These are phyloP conservation scores for Phialophora tarda DNA, from an alignment of 2,329 filamentous ascomycete species.

Conservation along the genomic window DNA sequence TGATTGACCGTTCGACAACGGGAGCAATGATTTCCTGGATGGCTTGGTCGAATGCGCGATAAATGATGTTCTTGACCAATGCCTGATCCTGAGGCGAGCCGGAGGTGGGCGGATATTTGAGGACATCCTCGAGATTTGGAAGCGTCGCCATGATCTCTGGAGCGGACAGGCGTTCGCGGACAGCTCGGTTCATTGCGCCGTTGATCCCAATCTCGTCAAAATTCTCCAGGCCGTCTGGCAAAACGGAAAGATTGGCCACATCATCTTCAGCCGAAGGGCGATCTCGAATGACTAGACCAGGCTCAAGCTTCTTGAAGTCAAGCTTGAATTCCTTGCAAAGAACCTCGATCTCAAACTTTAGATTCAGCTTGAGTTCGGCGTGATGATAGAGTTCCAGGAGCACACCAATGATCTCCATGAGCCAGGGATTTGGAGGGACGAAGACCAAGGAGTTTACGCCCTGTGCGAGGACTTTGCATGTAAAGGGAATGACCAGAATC, in stretches of 20 bases:
- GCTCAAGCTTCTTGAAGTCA: constrained; percentile 91
- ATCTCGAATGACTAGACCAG: constrained; percentile 83
- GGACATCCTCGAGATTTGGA: constrained; percentile 78
- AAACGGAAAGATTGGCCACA: constrained; percentile 64
- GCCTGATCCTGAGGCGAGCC: constrained; percentile 76
- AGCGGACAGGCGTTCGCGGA: constrained; percentile 75
- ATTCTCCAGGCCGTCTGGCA: constrained; percentile 73
- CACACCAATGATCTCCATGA: constrained; percentile 92
- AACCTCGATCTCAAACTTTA: constrained; percentile 98
- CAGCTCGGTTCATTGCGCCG: constrained; percentile 71
- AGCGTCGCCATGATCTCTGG: constrained; percentile 78
- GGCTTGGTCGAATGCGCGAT: constrained; percentile 83
- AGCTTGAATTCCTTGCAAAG: constrained; percentile 89
- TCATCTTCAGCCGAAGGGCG: constrained; percentile 50
- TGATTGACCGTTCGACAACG: constrained; percentile 95
- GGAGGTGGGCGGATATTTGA: constrained; percentile 77
- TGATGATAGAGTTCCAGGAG: constrained; percentile 93
- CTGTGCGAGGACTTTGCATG: constrained; percentile 91
- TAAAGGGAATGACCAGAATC: constrained; percentile 92
- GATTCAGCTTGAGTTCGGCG: constrained; percentile 90
- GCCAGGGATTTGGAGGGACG: constrained; percentile 92
- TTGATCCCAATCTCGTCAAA: constrained; percentile 79
- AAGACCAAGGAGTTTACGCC: constrained; percentile 86
- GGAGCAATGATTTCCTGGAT: constrained; percentile 96
- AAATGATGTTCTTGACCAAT: constrained; percentile 74